Conservation (phyloP, 768 basidiomycete genomes). For the Dictyophora rubrovolvata region DNA sequence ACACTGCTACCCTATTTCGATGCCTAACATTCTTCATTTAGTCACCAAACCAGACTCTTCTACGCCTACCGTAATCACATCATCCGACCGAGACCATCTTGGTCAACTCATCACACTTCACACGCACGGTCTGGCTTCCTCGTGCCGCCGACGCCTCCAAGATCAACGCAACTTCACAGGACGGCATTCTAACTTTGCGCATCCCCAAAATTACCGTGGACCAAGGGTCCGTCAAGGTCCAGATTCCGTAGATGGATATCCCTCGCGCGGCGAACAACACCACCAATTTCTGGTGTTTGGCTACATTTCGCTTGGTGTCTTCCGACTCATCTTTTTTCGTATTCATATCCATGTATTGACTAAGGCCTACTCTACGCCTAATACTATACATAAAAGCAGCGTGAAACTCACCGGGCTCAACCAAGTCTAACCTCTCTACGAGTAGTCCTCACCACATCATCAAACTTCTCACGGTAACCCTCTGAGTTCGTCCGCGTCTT, state of each 20-base stretch:
- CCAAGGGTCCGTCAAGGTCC: conserved; percentile 39
- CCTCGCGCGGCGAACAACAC: not conserved
- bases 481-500: too few relatives aligned
- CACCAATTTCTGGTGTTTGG: too few relatives aligned
- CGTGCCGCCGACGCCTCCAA: conserved; percentile 45
- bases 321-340: too few relatives aligned
- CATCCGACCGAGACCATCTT: conserved; percentile 59
- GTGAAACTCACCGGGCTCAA: too few relatives aligned
- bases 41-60: not conserved
- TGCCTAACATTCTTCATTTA: not conserved
- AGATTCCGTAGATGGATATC: conserved; percentile 26
- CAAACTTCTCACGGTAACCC: too few relatives aligned
- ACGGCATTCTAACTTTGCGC: conserved; percentile 59
- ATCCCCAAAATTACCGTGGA: conserved; percentile 49
- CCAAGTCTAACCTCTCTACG: too few relatives aligned
- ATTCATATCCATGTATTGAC: too few relatives aligned
- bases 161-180: conserved; percentile 52
- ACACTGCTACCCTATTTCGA: too few relatives aligned
- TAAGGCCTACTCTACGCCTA: too few relatives aligned
- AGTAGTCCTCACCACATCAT: too few relatives aligned
- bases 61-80: conserved; percentile 32
- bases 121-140: conserved; percentile 65
- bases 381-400: too few relatives aligned
- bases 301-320: too few relatives aligned
- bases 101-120: conserved; percentile 44